Evolutionary conservation across 2,329 filamentous ascomycete species (phyloP).

Genomic region (Cercospora sesami): DNA sequence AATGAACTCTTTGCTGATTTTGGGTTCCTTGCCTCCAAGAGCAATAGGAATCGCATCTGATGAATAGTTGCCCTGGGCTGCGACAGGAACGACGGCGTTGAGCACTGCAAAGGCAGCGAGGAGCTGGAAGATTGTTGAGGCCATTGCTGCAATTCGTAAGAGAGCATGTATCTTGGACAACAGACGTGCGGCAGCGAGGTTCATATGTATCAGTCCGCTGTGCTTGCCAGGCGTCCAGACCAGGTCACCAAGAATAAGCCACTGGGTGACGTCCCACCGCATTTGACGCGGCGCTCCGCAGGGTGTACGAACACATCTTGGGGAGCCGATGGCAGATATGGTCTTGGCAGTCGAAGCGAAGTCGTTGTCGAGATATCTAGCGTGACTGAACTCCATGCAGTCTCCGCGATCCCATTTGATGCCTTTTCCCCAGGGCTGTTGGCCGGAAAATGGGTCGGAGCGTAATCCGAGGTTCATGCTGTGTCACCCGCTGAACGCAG

Average conservation of each 20-base stretch:
- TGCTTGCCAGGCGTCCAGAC: not conserved
- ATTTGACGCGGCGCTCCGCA: not conserved
- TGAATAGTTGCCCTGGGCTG: not conserved
- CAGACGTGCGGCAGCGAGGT: not conserved
- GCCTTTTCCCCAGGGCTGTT: not conserved
- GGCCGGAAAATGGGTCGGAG: not conserved
- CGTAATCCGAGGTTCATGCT: not conserved
- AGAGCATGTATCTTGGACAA: not conserved
- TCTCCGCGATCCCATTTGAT: not conserved
- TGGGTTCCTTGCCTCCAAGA: constrained; percentile 30
- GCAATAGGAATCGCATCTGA: constrained; percentile 24
- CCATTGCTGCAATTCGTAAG: not conserved
- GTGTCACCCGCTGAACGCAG: not conserved
- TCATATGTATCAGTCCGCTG: not conserved
- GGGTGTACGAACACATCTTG: not conserved
- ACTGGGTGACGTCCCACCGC: not conserved
- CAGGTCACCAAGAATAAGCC: not conserved
- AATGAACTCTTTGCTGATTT: constrained; percentile 26
- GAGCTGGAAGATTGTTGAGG: not conserved
- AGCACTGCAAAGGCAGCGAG: not conserved
- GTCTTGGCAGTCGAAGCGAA: constrained; percentile 3
- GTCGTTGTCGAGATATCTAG: not conserved
- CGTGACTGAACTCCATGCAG: not conserved
- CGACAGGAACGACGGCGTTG: not conserved
- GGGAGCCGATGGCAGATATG: constrained; percentile 3